These are phyloP conservation scores for Cystofilobasidium capitatum DNA, from an alignment of 768 basidiomycete species.

Conservation along the genomic window DNA sequence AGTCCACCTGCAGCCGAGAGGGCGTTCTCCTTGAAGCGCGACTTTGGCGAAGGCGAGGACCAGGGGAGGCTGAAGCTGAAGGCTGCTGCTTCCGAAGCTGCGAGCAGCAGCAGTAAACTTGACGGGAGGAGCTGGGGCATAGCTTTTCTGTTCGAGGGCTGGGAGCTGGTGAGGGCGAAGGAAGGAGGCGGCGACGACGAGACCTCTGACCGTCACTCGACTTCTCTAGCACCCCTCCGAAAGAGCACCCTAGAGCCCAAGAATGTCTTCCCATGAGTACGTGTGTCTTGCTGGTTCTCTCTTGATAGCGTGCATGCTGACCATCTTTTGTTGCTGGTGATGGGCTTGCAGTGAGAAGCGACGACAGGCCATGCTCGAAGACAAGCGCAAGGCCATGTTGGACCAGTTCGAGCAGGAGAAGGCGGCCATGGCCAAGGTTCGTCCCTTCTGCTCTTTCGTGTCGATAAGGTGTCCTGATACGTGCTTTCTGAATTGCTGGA, in stretches of 20 bases:
- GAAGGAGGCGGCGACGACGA: background rate
- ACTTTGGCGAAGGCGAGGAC: slow-evolving; percentile 75
- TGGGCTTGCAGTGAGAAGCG: slow-evolving; percentile 52
- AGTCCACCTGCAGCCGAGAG: slow-evolving; percentile 69
- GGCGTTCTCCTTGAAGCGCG: slow-evolving; percentile 71
- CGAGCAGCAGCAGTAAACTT: slow-evolving; percentile 1
- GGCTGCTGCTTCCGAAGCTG: background rate
- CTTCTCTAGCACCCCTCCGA: background rate
- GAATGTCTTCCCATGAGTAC: slow-evolving; percentile 21
- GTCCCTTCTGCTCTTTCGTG: background rate
- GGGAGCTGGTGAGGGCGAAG: background rate
- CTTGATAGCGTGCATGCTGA: background rate
- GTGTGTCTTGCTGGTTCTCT: background rate
- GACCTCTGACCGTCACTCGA: background rate
- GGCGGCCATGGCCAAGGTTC: slow-evolving; percentile 23
- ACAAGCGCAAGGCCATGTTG: slow-evolving; percentile 56
- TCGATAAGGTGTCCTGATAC: background rate
- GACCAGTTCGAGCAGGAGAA: slow-evolving; percentile 27
- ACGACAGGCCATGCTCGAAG: slow-evolving; percentile 59
- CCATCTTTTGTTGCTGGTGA: background rate
- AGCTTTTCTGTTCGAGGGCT: background rate
- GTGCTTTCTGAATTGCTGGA: background rate
- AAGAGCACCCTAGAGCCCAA: background rate
- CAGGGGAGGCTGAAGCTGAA: slow-evolving; percentile 2
- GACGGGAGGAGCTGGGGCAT: slow-evolving; percentile 7